Evolutionary conservation across 306 rosid genomes (phyloP), one percentile per base, ranked within the genome.

Genomic region (Oxytropis ochrocephala): DNA sequence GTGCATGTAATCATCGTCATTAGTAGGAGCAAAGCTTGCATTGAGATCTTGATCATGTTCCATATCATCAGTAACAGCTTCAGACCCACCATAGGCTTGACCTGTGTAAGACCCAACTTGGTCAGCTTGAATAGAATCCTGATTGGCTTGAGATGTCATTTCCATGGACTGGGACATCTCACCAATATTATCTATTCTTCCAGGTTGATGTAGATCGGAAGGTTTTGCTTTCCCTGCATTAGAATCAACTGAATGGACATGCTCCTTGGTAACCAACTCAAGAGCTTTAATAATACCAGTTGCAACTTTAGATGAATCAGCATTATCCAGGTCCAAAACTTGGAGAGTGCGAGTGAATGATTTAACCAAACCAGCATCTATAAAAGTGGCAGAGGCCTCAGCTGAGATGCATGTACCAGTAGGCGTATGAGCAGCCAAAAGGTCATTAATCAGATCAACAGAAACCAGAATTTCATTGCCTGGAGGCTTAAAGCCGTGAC

Each of bases 11-110:
- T 91, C 97, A 71, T 89, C 97, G 70, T 85, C 97, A 33, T 78
- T 72, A 69, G 87, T 78, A 67, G 88, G 88, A 79, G 81, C 78
- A 80, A 82, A 95, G 80, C 86, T 83, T 35, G 90, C 89, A 77
- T 80, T 89, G 54, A 95, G 81, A 85, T 91, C 96, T 83, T 91
- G 95, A 77, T 91, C 99, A 42, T 95, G 99, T 74, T 95, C 99
- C 99, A 95, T 95, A 80, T 95, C 99, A 80, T 95, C 99, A 42
- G 96, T 89, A 61, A 95, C 86, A 79, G 97, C 93, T 85, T 89
- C 97, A 68, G 96, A 95, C 39, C 95, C 97, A 80, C 90, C 96
- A 86, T 81, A 95, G 49, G 95, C 73, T 38, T 80, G 97, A 72
- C 81, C 75, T 4, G 75, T 78, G 68, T 78, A 89, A 35, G 97